These are phyloP conservation scores for Pavlovales sp. DNA, from an alignment of 208 protist genomes.

Conservation along the genomic window DNA sequence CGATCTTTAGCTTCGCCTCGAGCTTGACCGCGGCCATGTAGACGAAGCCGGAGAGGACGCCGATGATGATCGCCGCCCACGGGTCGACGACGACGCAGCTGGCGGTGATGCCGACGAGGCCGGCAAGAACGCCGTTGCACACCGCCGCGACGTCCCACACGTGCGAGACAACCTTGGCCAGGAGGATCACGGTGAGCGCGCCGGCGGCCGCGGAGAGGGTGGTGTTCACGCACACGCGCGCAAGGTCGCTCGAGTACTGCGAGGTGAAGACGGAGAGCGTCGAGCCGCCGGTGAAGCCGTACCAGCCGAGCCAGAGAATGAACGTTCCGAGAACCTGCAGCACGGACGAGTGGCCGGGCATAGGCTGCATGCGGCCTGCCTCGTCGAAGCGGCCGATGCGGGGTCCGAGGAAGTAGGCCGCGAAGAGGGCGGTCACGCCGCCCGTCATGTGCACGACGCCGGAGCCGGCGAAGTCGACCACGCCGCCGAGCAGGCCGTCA, in stretches of 20 bases:
- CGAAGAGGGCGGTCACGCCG: conserved; percentile 31
- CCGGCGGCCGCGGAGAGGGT: conserved; percentile 20
- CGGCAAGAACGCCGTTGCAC: conserved; percentile 55
- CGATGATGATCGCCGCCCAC: conserved; percentile 47
- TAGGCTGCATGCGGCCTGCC: background rate
- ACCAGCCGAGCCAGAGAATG: conserved; percentile 33
- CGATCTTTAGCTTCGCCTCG: conserved; percentile 35
- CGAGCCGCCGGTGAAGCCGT: conserved; percentile 21
- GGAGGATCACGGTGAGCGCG: background rate
- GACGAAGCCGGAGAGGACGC: background rate
- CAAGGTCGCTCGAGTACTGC: background rate
- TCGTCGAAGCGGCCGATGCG: conserved; percentile 41
- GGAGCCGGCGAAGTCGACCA: conserved; percentile 50
- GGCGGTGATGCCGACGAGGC: conserved; percentile 51
- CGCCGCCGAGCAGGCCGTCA: conserved; percentile 12
- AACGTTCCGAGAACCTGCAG: conserved; percentile 18
- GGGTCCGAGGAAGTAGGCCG: conserved; percentile 36
- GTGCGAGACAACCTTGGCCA: background rate
- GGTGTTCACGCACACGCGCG: conserved; percentile 45
- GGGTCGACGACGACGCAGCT: conserved; percentile 44
- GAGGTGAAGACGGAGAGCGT: too few species aligned
- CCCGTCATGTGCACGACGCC: conserved; percentile 55
- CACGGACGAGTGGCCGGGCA: background rate
- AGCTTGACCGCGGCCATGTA: conserved; percentile 33
- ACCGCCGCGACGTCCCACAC: conserved; percentile 25